phyloP scores from a whole-genome alignment of 257 asterid species.

The Nicotiana tomentosiformis region DNA sequence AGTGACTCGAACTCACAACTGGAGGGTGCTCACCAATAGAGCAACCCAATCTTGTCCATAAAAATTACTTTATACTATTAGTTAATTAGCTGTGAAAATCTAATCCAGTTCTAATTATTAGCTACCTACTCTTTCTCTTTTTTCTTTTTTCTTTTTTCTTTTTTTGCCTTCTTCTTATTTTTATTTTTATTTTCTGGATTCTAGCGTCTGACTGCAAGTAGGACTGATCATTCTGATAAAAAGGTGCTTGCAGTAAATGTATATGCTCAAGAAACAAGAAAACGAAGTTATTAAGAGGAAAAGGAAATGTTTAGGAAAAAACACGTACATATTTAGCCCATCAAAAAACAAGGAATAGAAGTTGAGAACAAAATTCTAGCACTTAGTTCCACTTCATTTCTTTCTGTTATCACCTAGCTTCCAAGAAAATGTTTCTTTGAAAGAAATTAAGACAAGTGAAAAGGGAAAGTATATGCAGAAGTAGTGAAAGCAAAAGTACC shows the following conservation, averaged over 20 bases:
- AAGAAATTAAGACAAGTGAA: neutral
- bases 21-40: too few relatives aligned
- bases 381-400: neutral
- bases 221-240: neutral
- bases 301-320: too few relatives aligned
- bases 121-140: too few relatives aligned
- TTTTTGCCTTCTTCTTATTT: too few relatives aligned
- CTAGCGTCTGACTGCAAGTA: neutral
- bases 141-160: too few relatives aligned
- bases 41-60: too few relatives aligned
- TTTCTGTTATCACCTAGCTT: neutral
- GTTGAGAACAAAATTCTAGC: neutral
- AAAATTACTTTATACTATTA: too few relatives aligned
- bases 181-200: neutral
- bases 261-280: too few relatives aligned
- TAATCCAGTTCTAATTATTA: too few relatives aligned
- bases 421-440: neutral
- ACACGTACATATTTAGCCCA: neutral
- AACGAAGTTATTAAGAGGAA: too few relatives aligned
- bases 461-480: neutral
- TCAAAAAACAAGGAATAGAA: neutral
- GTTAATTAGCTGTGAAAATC: too few relatives aligned
- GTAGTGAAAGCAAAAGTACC: neutral
- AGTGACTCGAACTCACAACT: too few relatives aligned
- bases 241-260: neutral